Evolutionary conservation across 176 grass and related monocot species (phyloP), one percentile per base, ranked within the genome.

Genomic region (Oryza glumipatula): DNA sequence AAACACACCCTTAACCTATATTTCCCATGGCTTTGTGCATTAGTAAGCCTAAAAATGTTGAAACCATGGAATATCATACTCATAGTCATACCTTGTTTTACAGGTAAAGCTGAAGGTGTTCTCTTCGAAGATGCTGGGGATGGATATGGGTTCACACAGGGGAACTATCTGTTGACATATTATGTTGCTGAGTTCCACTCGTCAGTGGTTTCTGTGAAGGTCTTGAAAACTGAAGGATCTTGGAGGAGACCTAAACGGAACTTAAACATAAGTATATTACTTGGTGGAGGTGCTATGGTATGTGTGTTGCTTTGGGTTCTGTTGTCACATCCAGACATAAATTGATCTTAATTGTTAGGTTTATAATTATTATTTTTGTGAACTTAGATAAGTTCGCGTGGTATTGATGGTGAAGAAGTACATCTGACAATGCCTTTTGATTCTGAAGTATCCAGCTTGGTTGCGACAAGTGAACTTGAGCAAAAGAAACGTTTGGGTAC

Each of bases 121-220:
- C 87, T 95, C 33, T 98, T 90, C 10, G 96, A 98, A 88, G 96
- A 98, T 72, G 87, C 86, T 87, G 96, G 91, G 56, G 96, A 98
- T 81, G 96, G 96, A 74, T 95, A 95, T 41, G 69, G 76, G 11
- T 98, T 92, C 85, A 95, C 78, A 54, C 75, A 89, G 23, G 96
- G 93, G 32, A 65, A 87, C 48, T 98, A 90, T 83, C 89, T 98
- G 61, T 87, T 98, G 70, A 93, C 96, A 80, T 83, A 90, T 74
- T 98, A 95, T 90, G 35, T 76, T 64, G 96, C 96, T 22, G 91
- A 95, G 80, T 79, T 83, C n/a, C 65, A 84, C 84, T 94, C 87
- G 44, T 85, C 89, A 33, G 71, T 89, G 72, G 70, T 98, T 77
- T 89, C 80, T 48, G 77, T 95, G 43, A 94, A 92, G 83, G 88